Evolutionary conservation across 2,329 filamentous ascomycete genomes (phyloP), one percentile per base, ranked within the genome.

Genomic region (Nakataea oryzae): DNA sequence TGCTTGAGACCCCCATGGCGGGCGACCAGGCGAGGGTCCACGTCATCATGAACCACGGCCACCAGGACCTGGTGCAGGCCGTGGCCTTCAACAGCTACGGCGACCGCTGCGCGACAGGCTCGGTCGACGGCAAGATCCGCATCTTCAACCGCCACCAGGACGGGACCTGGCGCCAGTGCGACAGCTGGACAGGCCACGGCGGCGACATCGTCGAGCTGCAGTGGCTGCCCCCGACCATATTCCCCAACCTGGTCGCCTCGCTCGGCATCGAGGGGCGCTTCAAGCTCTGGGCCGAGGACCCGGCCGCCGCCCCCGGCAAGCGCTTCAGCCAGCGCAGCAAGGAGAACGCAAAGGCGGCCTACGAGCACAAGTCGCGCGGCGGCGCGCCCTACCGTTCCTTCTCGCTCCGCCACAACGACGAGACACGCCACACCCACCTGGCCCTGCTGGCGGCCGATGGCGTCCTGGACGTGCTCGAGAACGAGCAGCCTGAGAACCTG

Each of bases 1-100:
- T 61, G 13, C 54, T 55, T 7, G 70, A 72, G 30, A 71, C 71
- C 61, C 71, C 72, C 24, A 54, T 62, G 29, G 61, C 67, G 62
- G 78, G 81, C 64, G 80, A 82, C 65, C 77, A 75, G 68, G 72
- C 76, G 29, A 73, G 74, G 58, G 83, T 85, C 66, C 80, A 84
- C 63, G 75, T 82, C 65, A 85, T 89, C 67, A 83, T 91, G 69
- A 83, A 86, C 64, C 86, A 91, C 72, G 87, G 87, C 68, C 89
- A 93, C 74, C 84, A 86, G 69, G 90, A 96, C 72, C 81, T 95
- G 57, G 89, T 96, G 60, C 87, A 93, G 66, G 88, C 91, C 62
- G 87, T 93, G 64, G 88, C 91, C 67, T 96, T 96, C 81, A 97
- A 97, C 74, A 87, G 87, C 67, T 96, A 96, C 73, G 93, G 93